Evolutionary conservation across 2,329 filamentous ascomycete species (phyloP).

Genomic region (Nemania sp.): DNA sequence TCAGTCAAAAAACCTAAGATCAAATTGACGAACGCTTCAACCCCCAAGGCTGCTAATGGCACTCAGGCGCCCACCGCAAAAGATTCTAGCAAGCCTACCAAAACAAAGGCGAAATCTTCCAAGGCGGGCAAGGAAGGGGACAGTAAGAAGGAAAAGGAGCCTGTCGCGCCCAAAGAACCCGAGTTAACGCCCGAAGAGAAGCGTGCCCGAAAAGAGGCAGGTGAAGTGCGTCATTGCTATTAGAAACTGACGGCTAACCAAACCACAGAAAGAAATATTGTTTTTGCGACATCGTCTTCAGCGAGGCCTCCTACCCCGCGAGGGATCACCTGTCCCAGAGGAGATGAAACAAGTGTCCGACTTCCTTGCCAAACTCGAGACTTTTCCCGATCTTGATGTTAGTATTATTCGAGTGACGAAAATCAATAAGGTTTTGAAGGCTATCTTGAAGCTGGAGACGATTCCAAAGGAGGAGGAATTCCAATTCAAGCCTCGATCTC

Average conservation of each 20-base stretch:
- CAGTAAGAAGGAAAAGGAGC: constrained; percentile 66
- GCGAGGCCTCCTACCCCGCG: constrained; percentile 88
- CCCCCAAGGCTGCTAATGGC: constrained; percentile 77
- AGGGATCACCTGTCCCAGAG: constrained; percentile 85
- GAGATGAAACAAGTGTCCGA: constrained; percentile 85
- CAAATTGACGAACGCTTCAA: constrained; percentile 72
- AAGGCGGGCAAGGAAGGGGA: constrained; percentile 57
- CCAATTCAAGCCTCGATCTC: constrained; percentile 86
- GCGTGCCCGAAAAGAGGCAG: constrained; percentile 69
- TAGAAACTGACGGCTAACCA: constrained; percentile 50
- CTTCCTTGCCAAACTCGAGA: constrained; percentile 84
- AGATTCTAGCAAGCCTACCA: constrained; percentile 64
- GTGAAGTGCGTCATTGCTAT: constrained; percentile 39
- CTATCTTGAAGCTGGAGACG: constrained; percentile 85
- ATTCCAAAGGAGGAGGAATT: constrained; percentile 93
- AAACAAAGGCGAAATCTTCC: constrained; percentile 67
- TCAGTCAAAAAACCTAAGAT: constrained; percentile 77
- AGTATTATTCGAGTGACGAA: constrained; percentile 91
- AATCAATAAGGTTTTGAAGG: constrained; percentile 98
- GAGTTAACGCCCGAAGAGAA: constrained; percentile 70
- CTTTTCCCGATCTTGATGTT: constrained; percentile 82
- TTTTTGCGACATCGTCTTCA: constrained; percentile 95
- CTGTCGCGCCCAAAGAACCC: constrained; percentile 63
- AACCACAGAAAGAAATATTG: constrained; percentile 78
- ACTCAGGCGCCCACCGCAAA: constrained; percentile 57